Percentiles rank a stretch among this genome's conserved stretches.
Conservation (phyloP, 306 rosid species). For the Fragaria iinumae region DNA sequence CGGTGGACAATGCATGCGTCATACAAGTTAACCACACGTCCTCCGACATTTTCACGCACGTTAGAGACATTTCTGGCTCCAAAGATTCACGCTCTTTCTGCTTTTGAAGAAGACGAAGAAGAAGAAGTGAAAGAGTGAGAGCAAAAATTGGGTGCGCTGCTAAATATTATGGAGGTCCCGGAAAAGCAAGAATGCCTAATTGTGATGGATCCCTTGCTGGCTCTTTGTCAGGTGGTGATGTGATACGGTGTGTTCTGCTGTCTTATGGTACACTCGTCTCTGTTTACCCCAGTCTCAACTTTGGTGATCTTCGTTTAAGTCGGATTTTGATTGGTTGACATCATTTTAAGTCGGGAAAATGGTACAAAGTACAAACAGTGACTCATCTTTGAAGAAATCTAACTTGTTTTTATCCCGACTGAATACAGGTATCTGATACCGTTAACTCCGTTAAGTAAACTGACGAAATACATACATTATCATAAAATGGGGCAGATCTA, state of each 20-base stretch:
- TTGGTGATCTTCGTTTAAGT: too few relatives aligned
- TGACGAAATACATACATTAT: too few relatives aligned
- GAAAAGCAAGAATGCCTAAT: background rate
- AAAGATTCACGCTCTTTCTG: background rate
- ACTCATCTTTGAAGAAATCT: too few relatives aligned
- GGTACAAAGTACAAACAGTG: too few relatives aligned
- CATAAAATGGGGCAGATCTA: too few relatives aligned
- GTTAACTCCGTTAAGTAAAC: too few relatives aligned
- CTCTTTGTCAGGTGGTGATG: background rate
- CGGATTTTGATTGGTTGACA: too few relatives aligned
- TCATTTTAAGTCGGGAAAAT: too few relatives aligned
- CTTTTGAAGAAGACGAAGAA: background rate
- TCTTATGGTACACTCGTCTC: background rate
- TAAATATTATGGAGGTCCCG: background rate
- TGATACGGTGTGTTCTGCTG: background rate
- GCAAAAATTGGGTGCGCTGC: background rate
- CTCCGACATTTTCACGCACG: constrained; percentile 84
- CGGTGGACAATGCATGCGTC: constrained; percentile 94
- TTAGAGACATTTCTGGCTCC: constrained; percentile 56
- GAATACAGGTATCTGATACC: too few relatives aligned
- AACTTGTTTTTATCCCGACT: too few relatives aligned
- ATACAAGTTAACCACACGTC: constrained; percentile 93
- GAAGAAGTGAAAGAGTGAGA: background rate
- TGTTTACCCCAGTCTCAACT: too few relatives aligned
- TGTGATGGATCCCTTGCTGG: background rate